Base-by-base conservation (phyloP, 352 stramenopile species). In the Thraustotheca clavata region DNA sequence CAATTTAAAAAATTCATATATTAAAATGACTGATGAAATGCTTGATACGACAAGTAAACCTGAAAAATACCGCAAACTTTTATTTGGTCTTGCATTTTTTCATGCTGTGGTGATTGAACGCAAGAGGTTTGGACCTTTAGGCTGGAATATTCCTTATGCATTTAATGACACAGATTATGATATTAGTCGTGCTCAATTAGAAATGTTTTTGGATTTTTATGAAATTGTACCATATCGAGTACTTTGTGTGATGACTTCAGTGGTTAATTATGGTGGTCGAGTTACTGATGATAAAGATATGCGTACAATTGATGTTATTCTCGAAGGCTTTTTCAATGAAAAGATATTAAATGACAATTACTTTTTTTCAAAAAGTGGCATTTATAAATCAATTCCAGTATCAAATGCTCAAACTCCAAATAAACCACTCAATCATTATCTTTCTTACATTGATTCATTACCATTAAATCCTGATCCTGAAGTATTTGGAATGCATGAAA, bases 401-500 rank as follows among this genome's bases (percentile, higher is more conserved):
- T 7, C 57, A 16, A 65, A 35, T 22, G 9, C 38, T 8, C 20
- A 52, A 8, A 27, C 22, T 6, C 57, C 57, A 27, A 65, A 54
- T 27, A 43, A 26, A n/a, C 36, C 57, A 2, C 41, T 65, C 8
- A 26, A 27, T 27, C 57, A 65, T 32, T 65, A 65, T 33, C 38
- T 65, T 46, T 35, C 24, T 29, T 65, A 65, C 57, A 65, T 65
- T 40, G 60, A 68, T 40, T 41, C 29, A n/a, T 31, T 68, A 3
- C 66, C 92, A 8, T 76, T 97, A 16, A 96, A 94, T 35, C 86
- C 91, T 2, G 87, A 92, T 60, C 91, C 91, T 0, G 90, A 97
- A 67, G 84, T 96, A 7, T 98, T 98, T 73, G 91, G 91, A 29
- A 97, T 97, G 90, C 91, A 98, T 69, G 83, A 95, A 49, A 98